Percentiles rank a stretch among this genome's conserved stretches.
phyloP scores from a whole-genome alignment of 2,329 filamentous ascomycete genomes.

The Grosmannia serpens region DNA sequence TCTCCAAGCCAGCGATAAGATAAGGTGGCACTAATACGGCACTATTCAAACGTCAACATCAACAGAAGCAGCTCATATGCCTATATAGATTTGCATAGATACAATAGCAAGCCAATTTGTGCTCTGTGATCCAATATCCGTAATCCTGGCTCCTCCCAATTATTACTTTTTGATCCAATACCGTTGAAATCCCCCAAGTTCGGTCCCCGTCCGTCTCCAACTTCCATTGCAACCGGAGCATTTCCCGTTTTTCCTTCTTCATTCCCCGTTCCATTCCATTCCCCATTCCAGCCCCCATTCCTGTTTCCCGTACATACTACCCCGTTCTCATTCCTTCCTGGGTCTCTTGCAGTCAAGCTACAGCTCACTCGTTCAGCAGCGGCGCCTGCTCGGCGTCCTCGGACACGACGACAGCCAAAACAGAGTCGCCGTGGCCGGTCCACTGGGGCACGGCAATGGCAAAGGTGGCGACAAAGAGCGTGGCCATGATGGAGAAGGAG shows the following conservation, averaged over 20 bases:
- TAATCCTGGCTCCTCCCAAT: not conserved
- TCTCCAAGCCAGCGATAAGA: not conserved
- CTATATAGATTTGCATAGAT: not conserved
- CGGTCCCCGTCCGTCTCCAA: too few species aligned
- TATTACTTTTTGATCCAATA: not conserved
- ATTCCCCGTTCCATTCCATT: not conserved
- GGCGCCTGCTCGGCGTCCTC: conserved; percentile 49
- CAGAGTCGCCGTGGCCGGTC: conserved; percentile 39
- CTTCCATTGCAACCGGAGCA: too few species aligned
- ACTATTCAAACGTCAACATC: not conserved
- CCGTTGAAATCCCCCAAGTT: not conserved
- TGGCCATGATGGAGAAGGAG: conserved; percentile 68
- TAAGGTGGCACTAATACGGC: not conserved
- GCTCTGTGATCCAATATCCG: not conserved
- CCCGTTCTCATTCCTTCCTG: not conserved
- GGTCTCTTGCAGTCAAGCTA: not conserved
- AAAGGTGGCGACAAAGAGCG: conserved; percentile 60
- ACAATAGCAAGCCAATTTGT: not conserved
- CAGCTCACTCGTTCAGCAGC: conserved; percentile 37
- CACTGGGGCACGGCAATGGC: conserved; percentile 53
- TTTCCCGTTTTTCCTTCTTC: not conserved
- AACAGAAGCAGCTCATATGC: too few species aligned
- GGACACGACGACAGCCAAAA: conserved; percentile 4
- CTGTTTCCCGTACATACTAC: not conserved
- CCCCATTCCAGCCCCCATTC: not conserved